Conservation (phyloP, 805 yeast species). For the Kodamaea fukazawae region DNA sequence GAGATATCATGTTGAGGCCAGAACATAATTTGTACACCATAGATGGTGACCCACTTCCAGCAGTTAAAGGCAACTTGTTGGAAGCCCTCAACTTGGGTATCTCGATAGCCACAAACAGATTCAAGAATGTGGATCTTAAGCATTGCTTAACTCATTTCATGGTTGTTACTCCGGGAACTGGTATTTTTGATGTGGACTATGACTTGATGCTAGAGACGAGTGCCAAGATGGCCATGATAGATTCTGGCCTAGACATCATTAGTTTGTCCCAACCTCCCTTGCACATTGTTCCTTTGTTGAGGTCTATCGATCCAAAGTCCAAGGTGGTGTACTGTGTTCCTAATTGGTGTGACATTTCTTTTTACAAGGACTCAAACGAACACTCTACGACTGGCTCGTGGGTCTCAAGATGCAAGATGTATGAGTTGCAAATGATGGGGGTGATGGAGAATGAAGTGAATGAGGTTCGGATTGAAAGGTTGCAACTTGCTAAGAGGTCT, state of each 20-base stretch:
- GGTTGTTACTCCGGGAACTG: slow-evolving; percentile 88
- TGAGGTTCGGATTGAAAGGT: slow-evolving; percentile 61
- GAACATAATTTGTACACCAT: slow-evolving; percentile 18
- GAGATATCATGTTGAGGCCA: slow-evolving; percentile 60
- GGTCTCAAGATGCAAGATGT: slow-evolving; percentile 93
- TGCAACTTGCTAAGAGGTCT: slow-evolving; percentile 36
- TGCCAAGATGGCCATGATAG: slow-evolving; percentile 69
- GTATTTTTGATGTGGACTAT: slow-evolving; percentile 87
- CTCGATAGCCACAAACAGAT: slow-evolving; percentile 70
- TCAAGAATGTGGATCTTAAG: slow-evolving; percentile 79
- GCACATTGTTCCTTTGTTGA: slow-evolving; percentile 85
- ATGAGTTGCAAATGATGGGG: slow-evolving; percentile 98
- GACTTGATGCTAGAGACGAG: slow-evolving; percentile 73
- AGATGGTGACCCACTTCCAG: slow-evolving; percentile 59
- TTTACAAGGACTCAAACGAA: slow-evolving; percentile 64
- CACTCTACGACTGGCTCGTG: slow-evolving; percentile 48
- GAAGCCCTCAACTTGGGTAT: slow-evolving; percentile 87
- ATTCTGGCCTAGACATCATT: slow-evolving; percentile 82
- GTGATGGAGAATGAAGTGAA: slow-evolving; percentile 87
- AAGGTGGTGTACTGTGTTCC: slow-evolving; percentile 76
- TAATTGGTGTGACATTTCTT: slow-evolving; percentile 92
- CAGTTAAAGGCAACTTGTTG: slow-evolving; percentile 83
- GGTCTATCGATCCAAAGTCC: slow-evolving; percentile 50
- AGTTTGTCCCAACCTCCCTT: slow-evolving; percentile 89
- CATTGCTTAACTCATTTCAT: slow-evolving; percentile 91